A percentile compares a stretch with the other conserved stretches of the same genome.
Conservation (phyloP, 1,284 basidiomycete genomes). For the Stygiomarasmius scandens region DNA sequence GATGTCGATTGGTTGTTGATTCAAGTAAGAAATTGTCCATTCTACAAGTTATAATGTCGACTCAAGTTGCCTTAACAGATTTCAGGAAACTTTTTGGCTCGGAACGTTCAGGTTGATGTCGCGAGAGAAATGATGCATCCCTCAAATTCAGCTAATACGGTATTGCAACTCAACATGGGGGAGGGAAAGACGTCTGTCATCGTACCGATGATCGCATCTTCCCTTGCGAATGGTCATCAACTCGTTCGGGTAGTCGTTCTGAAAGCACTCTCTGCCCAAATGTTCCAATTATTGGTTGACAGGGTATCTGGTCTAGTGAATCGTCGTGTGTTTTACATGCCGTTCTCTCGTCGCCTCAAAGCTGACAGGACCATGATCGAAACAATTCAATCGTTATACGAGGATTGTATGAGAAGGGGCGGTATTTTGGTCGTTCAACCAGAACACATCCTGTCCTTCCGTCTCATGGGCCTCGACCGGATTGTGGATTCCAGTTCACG, state of each 20-base stretch:
- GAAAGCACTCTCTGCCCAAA: slow-evolving; percentile 44
- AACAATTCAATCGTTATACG: slow-evolving; percentile 33
- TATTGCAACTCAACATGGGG: slow-evolving; percentile 61
- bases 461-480: slow-evolving; percentile 44
- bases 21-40: slow-evolving; percentile 15
- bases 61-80: slow-evolving; percentile 35
- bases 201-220: slow-evolving; percentile 42
- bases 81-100: slow-evolving; percentile 43
- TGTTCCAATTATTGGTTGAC: slow-evolving; percentile 50
- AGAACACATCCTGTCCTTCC: slow-evolving; percentile 55
- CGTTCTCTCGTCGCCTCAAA: slow-evolving; percentile 46
- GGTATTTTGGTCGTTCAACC: slow-evolving; percentile 53
- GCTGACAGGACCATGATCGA: slow-evolving; percentile 22
- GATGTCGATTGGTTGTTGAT: slow-evolving; percentile 42
- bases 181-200: slow-evolving; percentile 63
- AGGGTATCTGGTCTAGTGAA: slow-evolving; percentile 46
- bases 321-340: slow-evolving; percentile 50
- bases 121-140: slow-evolving; percentile 54
- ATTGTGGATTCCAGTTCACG: slow-evolving; percentile 10
- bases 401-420: slow-evolving; percentile 37
- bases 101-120: slow-evolving; percentile 42
- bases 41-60: not conserved
- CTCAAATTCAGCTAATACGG: slow-evolving; percentile 33
- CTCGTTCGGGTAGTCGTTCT: slow-evolving; percentile 51
- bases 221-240: slow-evolving; percentile 43